A percentile compares a stretch with the other conserved stretches of the same genome.
Conservation (phyloP, 345 rosid genomes). For the Iberis pinnata region DNA sequence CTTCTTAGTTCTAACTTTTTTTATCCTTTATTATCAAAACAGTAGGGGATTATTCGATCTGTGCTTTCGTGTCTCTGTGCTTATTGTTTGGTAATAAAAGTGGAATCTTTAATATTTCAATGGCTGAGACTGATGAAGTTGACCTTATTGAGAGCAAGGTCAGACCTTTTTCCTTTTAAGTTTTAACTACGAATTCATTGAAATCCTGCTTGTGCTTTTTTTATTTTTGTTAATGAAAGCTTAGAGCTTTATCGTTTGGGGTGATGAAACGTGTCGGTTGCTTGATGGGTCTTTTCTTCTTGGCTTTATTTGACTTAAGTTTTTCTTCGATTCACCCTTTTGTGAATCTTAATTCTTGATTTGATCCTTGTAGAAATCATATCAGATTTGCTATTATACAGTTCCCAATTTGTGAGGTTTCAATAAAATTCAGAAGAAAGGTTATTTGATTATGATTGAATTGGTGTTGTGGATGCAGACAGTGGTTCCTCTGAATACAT, state of each 20-base stretch:
- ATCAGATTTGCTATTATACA: too few species aligned
- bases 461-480: constrained; percentile 30
- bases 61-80: constrained; percentile 17
- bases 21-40: too few species aligned
- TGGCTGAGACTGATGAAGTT: constrained; percentile 67
- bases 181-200: too few species aligned
- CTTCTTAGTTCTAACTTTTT: too few species aligned
- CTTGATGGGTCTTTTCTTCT: constrained; percentile 14
- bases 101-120: constrained; percentile 12
- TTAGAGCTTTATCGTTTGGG: constrained; percentile 10
- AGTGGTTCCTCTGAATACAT: constrained; percentile 84
- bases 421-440: neutral
- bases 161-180: constrained; percentile 13
- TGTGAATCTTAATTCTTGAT: neutral
- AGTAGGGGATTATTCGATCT: too few species aligned
- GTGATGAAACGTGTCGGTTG: constrained; percentile 30
- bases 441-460: neutral
- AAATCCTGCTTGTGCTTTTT: too few species aligned
- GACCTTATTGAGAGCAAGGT: constrained; percentile 73
- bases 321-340: constrained; percentile 3
- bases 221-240: constrained; percentile 1
- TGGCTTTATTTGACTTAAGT: constrained; percentile 13
- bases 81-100: constrained; percentile 3
- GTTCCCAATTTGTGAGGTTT: too few species aligned
- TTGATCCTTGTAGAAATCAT: too few species aligned